Evolutionary conservation across 2,329 filamentous ascomycete genomes (phyloP), one percentile per base, ranked within the genome.

Genomic region (Exutisphaerella laricina): DNA sequence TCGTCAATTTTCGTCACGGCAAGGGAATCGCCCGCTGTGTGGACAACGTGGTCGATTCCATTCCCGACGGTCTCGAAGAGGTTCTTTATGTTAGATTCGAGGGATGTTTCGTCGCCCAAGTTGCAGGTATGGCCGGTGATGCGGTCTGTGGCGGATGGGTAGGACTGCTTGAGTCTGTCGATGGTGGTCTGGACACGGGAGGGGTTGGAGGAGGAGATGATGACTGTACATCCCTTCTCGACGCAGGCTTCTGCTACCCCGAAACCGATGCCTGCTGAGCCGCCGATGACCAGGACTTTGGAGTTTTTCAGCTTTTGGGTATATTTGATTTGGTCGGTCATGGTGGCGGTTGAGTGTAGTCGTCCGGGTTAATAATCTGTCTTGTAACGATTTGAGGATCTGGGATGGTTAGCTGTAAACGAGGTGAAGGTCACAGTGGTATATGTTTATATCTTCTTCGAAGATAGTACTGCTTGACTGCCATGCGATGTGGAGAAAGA

Each of bases 261-360:
- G 50, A 72, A 78, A 22, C 80, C 81, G 29, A 85, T 79, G 39
- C 81, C 81, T 49, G 59, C 58, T 10, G 77, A 75, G 29, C 79
- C 82, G 32, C 81, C 81, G 34, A 84, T 70, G 56, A 85, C 64
- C 29, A 85, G 73, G 53, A 82, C 62, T 47, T 66, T 69, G 20
- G 63, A 58, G 50, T 58, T 61, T 8, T 61, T 48, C 22, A 77
- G 70, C 56, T 74, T 76, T 50, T 71, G 70, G 41, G 60, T 63
- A 54, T 70, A 71, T 51, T 70, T 70, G 41, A 53, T 59, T 53
- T 67, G 61, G 51, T 71, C 68, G 10, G 65, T 32, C 66, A 67
- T 68, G 34, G 29, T 43, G 17, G 5, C 20, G 4, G 6, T 9
- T 21, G n/a, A n/a, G n/a, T n/a, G n/a, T n/a, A n/a, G n/a, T n/a